Conservation (phyloP, 2,329 filamentous ascomycete genomes). For the Cadophora malorum region DNA sequence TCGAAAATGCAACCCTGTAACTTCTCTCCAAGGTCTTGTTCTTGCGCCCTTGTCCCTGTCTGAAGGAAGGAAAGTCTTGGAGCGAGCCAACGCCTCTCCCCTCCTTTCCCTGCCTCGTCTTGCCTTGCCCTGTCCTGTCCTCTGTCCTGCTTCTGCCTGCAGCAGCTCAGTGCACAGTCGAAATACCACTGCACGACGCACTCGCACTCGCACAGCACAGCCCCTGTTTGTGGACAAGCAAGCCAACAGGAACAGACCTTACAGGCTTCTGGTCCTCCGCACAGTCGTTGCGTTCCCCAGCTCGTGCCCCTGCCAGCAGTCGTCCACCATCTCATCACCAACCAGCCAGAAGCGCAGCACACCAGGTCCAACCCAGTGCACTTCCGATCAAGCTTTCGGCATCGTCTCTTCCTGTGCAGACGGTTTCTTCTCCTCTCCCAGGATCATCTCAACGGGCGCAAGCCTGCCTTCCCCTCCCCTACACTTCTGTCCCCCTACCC, state of each 20-base stretch:
- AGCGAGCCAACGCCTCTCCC: conserved; percentile 4
- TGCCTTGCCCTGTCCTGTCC: background rate
- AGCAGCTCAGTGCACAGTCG: background rate
- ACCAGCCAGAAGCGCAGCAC: background rate
- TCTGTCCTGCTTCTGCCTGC: background rate
- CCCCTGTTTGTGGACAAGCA: background rate
- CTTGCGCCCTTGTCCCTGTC: conserved; percentile 12
- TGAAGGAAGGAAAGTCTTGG: background rate
- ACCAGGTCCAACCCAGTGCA: conserved; percentile 19
- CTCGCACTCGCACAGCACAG: background rate
- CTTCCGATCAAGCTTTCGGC: conserved; percentile 20
- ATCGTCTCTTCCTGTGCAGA: background rate
- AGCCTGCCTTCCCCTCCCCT: background rate
- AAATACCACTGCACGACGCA: conserved; percentile 1
- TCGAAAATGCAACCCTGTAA: background rate
- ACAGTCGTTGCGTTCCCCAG: background rate
- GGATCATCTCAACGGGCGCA: conserved; percentile 29
- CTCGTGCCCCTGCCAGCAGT: background rate
- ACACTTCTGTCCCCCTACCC: background rate
- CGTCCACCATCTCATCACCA: background rate
- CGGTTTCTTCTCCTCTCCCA: conserved; percentile 25
- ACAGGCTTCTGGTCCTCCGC: background rate
- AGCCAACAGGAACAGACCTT: conserved; percentile 12
- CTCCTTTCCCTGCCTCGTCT: background rate
- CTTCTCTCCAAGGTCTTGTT: background rate